A percentile compares a stretch with the other conserved stretches of the same genome.
phyloP scores from a whole-genome alignment of 148 eudicot genomes.

The Rhododendron henanense region DNA sequence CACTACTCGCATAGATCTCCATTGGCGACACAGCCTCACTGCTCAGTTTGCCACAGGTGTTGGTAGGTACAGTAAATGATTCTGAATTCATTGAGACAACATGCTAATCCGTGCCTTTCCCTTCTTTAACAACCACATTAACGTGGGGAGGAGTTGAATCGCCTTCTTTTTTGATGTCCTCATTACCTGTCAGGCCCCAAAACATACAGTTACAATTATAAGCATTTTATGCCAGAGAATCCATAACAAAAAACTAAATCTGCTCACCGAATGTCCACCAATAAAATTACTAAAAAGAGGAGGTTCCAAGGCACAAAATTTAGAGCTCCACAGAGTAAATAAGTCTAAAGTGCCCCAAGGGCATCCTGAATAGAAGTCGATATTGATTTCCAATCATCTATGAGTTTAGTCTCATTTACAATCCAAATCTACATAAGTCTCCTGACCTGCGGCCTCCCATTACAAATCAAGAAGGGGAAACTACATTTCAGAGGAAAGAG shows the following conservation, averaged over 20 bases:
- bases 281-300: not conserved
- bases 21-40: not conserved
- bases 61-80: not conserved
- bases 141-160: not conserved
- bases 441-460: no score
- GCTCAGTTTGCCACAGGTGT: not conserved
- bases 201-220: not conserved
- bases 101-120: not conserved
- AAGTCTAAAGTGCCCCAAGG: not conserved
- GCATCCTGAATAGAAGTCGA: not conserved
- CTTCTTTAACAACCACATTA: not conserved
- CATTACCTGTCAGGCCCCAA: not conserved
- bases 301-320: not conserved
- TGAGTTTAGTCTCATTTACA: no score
- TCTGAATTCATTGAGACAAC: not conserved
- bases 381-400: not conserved
- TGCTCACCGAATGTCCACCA: not conserved
- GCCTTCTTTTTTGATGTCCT: not conserved
- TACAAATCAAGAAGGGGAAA: no score
- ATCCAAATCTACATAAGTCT: no score
- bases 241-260: not conserved
- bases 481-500: no score
- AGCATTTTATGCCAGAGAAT: not conserved
- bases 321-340: not conserved
- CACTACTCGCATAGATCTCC: not conserved